Percentiles rank a stretch among this genome's conserved stretches.
Conservation (phyloP, 2,329 filamentous ascomycete species). For the Aspergillus jensenii region DNA sequence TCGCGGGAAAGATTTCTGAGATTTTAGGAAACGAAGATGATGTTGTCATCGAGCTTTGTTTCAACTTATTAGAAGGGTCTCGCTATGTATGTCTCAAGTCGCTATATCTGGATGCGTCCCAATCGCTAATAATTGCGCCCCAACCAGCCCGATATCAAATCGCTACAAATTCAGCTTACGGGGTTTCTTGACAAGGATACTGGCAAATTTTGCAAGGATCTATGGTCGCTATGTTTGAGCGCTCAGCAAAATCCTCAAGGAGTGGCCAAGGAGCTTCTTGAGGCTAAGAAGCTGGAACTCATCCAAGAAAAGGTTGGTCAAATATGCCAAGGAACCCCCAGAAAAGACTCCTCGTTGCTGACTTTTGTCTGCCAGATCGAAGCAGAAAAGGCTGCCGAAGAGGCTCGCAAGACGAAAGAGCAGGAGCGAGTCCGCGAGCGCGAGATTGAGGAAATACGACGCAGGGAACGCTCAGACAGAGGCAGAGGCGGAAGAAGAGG, state of each 20-base stretch:
- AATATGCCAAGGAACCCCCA: background rate
- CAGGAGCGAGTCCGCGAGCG: constrained; percentile 70
- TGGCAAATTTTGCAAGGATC: constrained; percentile 81
- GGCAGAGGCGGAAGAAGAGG: constrained; percentile 39
- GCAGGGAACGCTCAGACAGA: constrained; percentile 47
- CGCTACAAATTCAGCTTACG: constrained; percentile 88
- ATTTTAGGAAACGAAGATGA: constrained; percentile 94
- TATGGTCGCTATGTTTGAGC: constrained; percentile 90
- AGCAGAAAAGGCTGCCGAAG: constrained; percentile 77
- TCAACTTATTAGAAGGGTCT: constrained; percentile 68
- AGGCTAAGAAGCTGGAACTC: constrained; percentile 93
- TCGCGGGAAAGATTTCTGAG: constrained; percentile 79
- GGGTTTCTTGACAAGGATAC: constrained; percentile 95
- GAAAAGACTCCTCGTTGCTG: constrained; percentile 2
- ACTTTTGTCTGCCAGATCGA: constrained; percentile 60
- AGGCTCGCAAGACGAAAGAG: constrained; percentile 69
- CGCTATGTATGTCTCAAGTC: constrained; percentile 64
- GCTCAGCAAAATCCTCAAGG: constrained; percentile 86
- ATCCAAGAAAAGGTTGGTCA: constrained; percentile 82
- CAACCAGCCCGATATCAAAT: constrained; percentile 86
- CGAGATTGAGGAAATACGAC: constrained; percentile 66
- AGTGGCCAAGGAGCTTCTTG: constrained; percentile 88
- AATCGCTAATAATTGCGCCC: constrained; percentile 3
- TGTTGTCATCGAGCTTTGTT: constrained; percentile 84
- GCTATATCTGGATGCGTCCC: background rate